Evolutionary conservation across 306 rosid genomes (phyloP).

Genomic region (Neltuma alba): DNA sequence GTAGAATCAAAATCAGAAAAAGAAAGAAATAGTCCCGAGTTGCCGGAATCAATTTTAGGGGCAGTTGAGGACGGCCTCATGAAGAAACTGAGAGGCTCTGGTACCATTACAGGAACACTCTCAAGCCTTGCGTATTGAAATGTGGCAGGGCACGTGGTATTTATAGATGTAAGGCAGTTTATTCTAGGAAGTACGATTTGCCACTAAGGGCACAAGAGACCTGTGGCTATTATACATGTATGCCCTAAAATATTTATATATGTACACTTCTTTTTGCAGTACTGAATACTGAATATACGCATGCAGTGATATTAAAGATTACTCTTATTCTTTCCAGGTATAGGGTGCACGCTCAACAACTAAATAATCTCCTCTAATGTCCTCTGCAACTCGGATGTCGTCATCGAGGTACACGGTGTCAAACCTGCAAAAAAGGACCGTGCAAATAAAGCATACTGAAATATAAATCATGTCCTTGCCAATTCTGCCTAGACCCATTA

Average conservation of each 20-base stretch:
- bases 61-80: background rate
- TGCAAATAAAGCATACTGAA: constrained; percentile 20
- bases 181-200: background rate
- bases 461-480: background rate
- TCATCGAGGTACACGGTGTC: constrained; percentile 75
- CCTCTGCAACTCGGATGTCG: constrained; percentile 78
- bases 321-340: constrained; percentile 70
- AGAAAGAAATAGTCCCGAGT: background rate
- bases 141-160: background rate
- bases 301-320: constrained; percentile 17
- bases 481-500: background rate
- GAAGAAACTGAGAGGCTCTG: background rate
- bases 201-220: background rate
- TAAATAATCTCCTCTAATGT: constrained; percentile 84
- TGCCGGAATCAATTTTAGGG: background rate
- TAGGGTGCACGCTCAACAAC: constrained; percentile 80
- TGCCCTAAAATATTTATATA: background rate
- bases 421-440: constrained; percentile 60
- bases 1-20: background rate
- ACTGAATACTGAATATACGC: background rate
- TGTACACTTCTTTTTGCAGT: background rate
- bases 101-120: background rate
- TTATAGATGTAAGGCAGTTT: background rate
- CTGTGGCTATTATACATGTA: background rate
- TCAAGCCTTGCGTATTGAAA: background rate